phyloP scores from a whole-genome alignment of 2,329 filamentous ascomycete genomes.

The Clonostachys rosea region DNA sequence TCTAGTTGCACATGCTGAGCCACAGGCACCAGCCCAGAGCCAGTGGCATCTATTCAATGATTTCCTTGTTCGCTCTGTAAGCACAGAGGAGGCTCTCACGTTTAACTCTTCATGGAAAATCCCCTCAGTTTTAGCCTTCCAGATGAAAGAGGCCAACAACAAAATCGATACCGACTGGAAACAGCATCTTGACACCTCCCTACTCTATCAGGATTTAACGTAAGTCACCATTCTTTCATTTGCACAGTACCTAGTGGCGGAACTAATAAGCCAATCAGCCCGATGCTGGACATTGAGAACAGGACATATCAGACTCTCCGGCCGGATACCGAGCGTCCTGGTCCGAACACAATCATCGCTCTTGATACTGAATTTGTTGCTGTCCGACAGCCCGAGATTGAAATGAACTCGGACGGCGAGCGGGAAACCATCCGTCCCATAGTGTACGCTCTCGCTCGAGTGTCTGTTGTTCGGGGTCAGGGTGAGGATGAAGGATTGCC shows the following conservation, averaged over 20 bases:
- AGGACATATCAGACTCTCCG: conserved; percentile 59
- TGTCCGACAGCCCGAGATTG: conserved; percentile 87
- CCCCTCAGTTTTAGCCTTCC: conserved; percentile 82
- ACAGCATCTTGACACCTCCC: conserved; percentile 72
- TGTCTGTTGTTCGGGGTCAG: conserved; percentile 80
- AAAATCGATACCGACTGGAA: conserved; percentile 85
- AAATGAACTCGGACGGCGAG: conserved; percentile 91
- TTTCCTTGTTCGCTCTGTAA: conserved; percentile 80
- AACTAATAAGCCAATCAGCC: conserved; percentile 27
- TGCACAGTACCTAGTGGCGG: conserved; percentile 12
- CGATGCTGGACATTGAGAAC: conserved; percentile 17
- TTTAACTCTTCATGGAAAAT: conserved; percentile 93
- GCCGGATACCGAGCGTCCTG: conserved; percentile 58
- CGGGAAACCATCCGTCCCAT: conserved; percentile 88
- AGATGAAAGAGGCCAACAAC: conserved; percentile 77
- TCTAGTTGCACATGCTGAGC: conserved; percentile 61
- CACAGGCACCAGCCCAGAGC: conserved; percentile 52
- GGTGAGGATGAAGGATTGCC: conserved; percentile 76
- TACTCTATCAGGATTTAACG: conserved; percentile 71
- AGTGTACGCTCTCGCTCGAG: conserved; percentile 86
- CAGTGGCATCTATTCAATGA: conserved; percentile 98
- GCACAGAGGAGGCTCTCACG: conserved; percentile 76
- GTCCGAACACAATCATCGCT: conserved; percentile 71
- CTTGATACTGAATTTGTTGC: conserved; percentile 97
- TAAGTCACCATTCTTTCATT: conserved; percentile 19